phyloP scores from a whole-genome alignment of 2,329 filamentous ascomycete genomes.

The Aaosphaeria arxii region DNA sequence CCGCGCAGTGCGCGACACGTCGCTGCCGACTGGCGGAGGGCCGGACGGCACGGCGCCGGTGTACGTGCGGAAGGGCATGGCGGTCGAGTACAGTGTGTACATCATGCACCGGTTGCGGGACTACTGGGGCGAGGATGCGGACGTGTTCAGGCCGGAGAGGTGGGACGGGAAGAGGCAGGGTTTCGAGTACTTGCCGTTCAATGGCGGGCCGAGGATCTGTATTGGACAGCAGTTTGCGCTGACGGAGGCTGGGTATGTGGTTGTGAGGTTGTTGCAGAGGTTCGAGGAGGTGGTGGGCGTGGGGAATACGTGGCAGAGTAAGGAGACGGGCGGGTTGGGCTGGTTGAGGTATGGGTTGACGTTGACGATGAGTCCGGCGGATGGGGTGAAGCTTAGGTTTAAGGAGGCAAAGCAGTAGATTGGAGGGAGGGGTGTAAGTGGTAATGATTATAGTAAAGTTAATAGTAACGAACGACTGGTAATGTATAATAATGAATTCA shows the following conservation, averaged over 20 bases:
- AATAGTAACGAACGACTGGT: too few relatives aligned
- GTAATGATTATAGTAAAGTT: too few relatives aligned
- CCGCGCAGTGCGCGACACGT: slow-evolving; percentile 28
- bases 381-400: slow-evolving; percentile 30
- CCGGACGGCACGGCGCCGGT: slow-evolving; percentile 31
- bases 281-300: slow-evolving; percentile 25
- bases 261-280: slow-evolving; percentile 23
- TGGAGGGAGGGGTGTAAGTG: neutral
- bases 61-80: slow-evolving; percentile 26
- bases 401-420: slow-evolving; percentile 21
- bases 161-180: slow-evolving; percentile 30
- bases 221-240: slow-evolving; percentile 33
- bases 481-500: too few relatives aligned
- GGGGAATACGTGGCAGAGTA: slow-evolving; percentile 24
- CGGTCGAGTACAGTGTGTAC: slow-evolving; percentile 27
- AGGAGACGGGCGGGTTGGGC: slow-evolving; percentile 20
- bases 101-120: slow-evolving; percentile 34
- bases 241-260: slow-evolving; percentile 26
- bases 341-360: slow-evolving; percentile 18
- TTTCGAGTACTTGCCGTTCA: slow-evolving; percentile 34
- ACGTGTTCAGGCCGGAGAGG: slow-evolving; percentile 34
- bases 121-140: slow-evolving; percentile 35
- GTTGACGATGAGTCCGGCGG: slow-evolving; percentile 26
- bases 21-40: slow-evolving; percentile 34
- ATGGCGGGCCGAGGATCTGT: slow-evolving; percentile 30